A percentile compares a stretch with the other conserved stretches of the same genome.
These are phyloP conservation scores for Zygosaccharomyces sapae DNA, from an alignment of 1,139 yeast species.

Conservation along the genomic window DNA sequence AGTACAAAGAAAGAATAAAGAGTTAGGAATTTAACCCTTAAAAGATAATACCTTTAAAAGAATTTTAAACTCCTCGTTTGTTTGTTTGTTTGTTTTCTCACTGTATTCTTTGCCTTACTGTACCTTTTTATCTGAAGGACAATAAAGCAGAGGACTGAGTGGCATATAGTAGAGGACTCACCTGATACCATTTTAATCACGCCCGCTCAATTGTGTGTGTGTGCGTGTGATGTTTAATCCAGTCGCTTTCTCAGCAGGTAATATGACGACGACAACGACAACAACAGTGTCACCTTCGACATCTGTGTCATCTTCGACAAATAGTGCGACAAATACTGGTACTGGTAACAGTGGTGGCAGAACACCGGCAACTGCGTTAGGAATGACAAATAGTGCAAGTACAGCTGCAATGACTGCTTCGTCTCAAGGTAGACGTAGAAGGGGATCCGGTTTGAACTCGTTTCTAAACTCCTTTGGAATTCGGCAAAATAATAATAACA, in stretches of 20 bases:
- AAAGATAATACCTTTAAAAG: not conserved
- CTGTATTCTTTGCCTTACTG: too few species aligned
- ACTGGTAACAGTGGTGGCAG: not conserved
- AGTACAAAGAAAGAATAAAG: too few species aligned
- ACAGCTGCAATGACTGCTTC: constrained; percentile 5
- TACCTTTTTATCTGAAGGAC: too few species aligned
- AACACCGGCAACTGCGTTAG: constrained; percentile 4
- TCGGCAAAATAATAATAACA: constrained; percentile 20
- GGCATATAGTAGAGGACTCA: not conserved
- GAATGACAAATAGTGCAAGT: constrained; percentile 6
- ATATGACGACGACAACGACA: constrained; percentile 5
- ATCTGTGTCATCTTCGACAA: constrained; percentile 1
- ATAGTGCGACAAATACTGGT: constrained; percentile 6
- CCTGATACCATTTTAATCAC: not conserved
- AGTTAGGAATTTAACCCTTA: too few species aligned
- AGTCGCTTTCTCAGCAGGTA: constrained; percentile 11
- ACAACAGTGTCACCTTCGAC: not conserved
- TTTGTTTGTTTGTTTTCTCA: too few species aligned
- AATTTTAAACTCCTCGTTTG: not conserved
- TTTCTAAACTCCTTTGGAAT: constrained; percentile 30
- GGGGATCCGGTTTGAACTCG: constrained; percentile 29
- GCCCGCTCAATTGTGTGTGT: not conserved
- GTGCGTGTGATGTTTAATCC: constrained; percentile 12
- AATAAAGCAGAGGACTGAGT: not conserved
- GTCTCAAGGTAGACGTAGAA: constrained; percentile 17